Evolutionary conservation across 208 protist species (phyloP).

Genomic region (Vickermania ingenoplastis): DNA sequence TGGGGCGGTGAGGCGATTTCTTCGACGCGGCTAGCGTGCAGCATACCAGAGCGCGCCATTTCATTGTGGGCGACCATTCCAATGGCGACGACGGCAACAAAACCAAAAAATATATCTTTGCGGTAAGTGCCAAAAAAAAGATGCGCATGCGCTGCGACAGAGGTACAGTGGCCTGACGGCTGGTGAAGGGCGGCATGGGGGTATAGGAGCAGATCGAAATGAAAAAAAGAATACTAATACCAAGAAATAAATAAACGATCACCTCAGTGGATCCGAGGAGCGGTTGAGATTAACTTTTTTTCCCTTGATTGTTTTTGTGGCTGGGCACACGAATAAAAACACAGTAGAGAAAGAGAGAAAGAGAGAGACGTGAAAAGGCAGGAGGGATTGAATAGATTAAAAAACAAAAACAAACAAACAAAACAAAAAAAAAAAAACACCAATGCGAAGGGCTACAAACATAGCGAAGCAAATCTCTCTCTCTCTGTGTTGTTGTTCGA

Average conservation of each 20-base stretch:
- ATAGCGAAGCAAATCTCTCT: no score
- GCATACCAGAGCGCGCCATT: constrained; percentile 18
- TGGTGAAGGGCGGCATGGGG: neutral
- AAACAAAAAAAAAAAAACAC: no score
- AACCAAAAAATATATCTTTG: constrained; percentile 49
- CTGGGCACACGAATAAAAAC: no score
- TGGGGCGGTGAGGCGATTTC: neutral
- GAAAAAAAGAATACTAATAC: neutral
- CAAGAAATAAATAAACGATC: neutral
- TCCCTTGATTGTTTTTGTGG: no score
- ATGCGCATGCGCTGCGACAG: constrained; percentile 10
- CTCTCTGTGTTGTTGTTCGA: no score
- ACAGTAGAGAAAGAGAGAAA: no score
- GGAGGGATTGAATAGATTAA: no score
- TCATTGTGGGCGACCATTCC: constrained; percentile 33
- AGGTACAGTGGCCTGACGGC: constrained; percentile 11
- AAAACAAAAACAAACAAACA: no score
- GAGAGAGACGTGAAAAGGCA: no score
- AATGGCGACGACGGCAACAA: constrained; percentile 38
- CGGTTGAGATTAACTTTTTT: no score
- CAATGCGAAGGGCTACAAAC: no score
- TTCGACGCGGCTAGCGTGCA: neutral
- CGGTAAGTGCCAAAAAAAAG: constrained; percentile 26
- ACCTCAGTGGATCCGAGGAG: neutral
- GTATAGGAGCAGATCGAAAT: neutral